Base-by-base conservation (phyloP, 2,329 filamentous ascomycete species). In the Phialophora tarda region DNA sequence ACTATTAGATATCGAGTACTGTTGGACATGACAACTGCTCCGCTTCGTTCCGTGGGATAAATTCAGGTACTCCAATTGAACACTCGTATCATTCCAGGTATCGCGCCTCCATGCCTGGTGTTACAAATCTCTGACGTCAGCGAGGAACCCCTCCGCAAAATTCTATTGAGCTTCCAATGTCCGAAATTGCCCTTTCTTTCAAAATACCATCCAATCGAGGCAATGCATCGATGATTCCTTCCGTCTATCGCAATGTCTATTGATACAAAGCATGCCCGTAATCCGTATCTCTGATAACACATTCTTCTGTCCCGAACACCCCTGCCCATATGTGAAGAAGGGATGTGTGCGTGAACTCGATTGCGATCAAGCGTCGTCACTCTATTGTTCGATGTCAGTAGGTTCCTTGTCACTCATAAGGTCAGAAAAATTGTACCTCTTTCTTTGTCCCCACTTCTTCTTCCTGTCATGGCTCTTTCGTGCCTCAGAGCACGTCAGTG, bases 61-160 rank as follows among this genome's bases (percentile, higher is more conserved):
- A 53, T 26, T 26, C 48, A 53, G 48, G 48, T 53, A 53, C 48
- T 28, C 48, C 48, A 53, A 53, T 53, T 7, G 26, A 28, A 24
- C 3, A 30, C 30, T 30, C 30, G 30, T 21, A 23, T 21, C 23
- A 53, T 14, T 14, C 48, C 23, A 24, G 26, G 48, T 24, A 21
- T 53, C 8, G 17, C 23, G 48, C 11, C 26, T 26, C 7, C 48
- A 28, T 53, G 26, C 26, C 48, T 53, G 48, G 23, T 53, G 48
- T 53, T 53, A 53, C 48, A 53, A 24, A 53, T 24, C 23, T 17
- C 21, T 53, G 48, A 53, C 48, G 48, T 53, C 21, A 53, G 48
- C 21, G 48, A 53, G 48, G 38, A 44, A 44, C 48, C 44, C 11
- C 21, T 26, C 26, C 23, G 23, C 21, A n/a, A 53, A 53, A 53